phyloP scores from a whole-genome alignment of 768 basidiomycete species.

The Tylopilus subfusipes region DNA sequence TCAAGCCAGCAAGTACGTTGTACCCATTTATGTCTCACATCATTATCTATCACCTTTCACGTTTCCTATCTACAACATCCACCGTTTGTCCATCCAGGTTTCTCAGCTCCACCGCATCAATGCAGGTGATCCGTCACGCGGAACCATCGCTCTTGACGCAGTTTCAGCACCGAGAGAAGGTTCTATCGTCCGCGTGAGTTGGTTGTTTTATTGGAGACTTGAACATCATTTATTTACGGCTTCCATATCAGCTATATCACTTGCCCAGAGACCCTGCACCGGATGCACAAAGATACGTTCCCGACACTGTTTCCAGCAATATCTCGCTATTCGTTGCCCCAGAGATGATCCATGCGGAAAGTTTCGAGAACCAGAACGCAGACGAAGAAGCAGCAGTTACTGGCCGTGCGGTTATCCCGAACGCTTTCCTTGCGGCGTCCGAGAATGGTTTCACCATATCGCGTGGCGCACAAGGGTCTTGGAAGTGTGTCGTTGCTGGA shows the following conservation, averaged over 20 bases:
- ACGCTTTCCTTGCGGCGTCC: conserved; percentile 45
- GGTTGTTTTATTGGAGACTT: not conserved
- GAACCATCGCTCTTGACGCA: conserved; percentile 59
- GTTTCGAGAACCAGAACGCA: not conserved
- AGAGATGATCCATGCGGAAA: conserved; percentile 11
- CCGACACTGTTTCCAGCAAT: conserved; percentile 3
- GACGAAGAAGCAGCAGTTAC: not conserved
- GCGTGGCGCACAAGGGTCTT: conserved; percentile 29
- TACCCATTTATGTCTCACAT: not conserved
- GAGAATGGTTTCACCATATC: conserved; percentile 52
- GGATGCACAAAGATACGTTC: not conserved
- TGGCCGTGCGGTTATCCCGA: not conserved
- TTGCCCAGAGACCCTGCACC: conserved; percentile 26
- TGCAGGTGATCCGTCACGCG: conserved; percentile 70
- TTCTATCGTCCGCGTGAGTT: conserved; percentile 48
- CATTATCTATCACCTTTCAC: not conserved
- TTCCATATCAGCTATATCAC: conserved; percentile 41
- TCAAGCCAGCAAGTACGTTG: conserved; percentile 13
- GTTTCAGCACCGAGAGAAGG: conserved; percentile 48
- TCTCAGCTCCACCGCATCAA: conserved; percentile 53
- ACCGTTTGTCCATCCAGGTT: conserved; percentile 31
- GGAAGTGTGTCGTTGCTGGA: conserved; percentile 44
- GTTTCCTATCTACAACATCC: not conserved
- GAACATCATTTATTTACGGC: not conserved
- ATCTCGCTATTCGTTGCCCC: conserved; percentile 26